Conservation (phyloP, 768 basidiomycete genomes). For the Chiua virens region DNA sequence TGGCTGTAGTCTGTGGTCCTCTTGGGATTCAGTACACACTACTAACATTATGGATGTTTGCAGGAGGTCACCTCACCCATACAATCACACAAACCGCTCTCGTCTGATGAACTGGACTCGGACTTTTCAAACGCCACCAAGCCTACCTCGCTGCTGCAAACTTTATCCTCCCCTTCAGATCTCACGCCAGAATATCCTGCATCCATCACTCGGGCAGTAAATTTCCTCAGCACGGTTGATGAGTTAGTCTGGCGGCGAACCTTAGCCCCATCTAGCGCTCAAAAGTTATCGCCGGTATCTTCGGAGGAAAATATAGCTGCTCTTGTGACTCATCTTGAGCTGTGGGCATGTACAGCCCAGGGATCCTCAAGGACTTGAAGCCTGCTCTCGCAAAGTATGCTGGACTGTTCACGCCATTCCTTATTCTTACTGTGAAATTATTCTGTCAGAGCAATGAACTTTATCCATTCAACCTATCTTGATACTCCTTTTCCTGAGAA, state of each 20-base stretch:
- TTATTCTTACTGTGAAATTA: no score
- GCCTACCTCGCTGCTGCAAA: no score
- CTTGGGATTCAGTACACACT: not conserved
- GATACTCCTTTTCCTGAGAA: no score
- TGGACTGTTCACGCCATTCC: no score
- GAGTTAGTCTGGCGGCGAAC: conserved; percentile 30
- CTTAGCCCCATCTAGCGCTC: conserved; percentile 4
- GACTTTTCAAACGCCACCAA: not conserved
- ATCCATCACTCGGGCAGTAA: conserved; percentile 23
- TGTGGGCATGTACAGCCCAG: conserved; percentile 29
- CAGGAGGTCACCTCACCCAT: conserved; percentile 8
- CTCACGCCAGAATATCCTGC: conserved; percentile 8
- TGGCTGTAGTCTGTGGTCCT: not conserved
- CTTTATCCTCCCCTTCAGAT: not conserved
- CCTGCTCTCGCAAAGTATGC: no score
- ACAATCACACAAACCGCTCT: conserved; percentile 13
- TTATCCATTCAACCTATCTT: no score
- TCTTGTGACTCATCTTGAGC: conserved; percentile 22
- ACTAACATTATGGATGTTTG: not conserved
- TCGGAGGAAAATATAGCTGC: conserved; percentile 28
- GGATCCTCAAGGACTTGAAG: conserved; percentile 15
- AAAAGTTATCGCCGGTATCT: conserved; percentile 12
- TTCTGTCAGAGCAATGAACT: no score
- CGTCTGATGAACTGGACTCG: conserved; percentile 25
- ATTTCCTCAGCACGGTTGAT: conserved; percentile 27